These are phyloP conservation scores for Delphinella strobiligena DNA, from an alignment of 2,329 filamentous ascomycete genomes.

Conservation along the genomic window DNA sequence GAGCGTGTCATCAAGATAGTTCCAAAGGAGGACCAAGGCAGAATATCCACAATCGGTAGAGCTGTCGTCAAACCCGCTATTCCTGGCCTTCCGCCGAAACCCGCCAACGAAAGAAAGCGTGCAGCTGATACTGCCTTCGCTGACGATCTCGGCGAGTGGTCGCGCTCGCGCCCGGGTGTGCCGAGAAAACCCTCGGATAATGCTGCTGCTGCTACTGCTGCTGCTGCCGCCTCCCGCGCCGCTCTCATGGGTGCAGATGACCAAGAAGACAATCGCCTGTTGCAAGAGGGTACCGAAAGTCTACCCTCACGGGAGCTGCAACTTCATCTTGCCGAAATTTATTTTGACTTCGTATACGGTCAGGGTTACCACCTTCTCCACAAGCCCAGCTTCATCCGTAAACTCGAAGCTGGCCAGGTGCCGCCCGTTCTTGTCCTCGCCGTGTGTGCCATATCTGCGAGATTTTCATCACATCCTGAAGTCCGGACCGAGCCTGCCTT, in stretches of 20 bases:
- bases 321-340: constrained; percentile 85
- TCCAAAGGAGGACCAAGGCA: constrained; percentile 69
- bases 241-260: constrained; percentile 34
- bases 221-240: neutral
- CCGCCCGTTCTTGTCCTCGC: constrained; percentile 88
- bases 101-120: constrained; percentile 58
- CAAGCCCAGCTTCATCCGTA: constrained; percentile 94
- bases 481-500: constrained; percentile 68
- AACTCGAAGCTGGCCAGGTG: constrained; percentile 63
- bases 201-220: neutral
- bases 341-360: constrained; percentile 91
- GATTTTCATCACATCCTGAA: constrained; percentile 82
- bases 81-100: constrained; percentile 44
- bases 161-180: constrained; percentile 34
- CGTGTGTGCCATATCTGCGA: constrained; percentile 87
- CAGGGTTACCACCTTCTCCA: constrained; percentile 91
- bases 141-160: constrained; percentile 72
- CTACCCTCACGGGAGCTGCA: constrained; percentile 79
- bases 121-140: constrained; percentile 73
- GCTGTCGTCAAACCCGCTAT: constrained; percentile 74
- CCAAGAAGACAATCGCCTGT: constrained; percentile 59
- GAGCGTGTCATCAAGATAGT: constrained; percentile 93
- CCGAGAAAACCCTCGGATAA: constrained; percentile 28
- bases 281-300: constrained; percentile 71
- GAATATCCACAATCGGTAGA: constrained; percentile 56